phyloP scores from a whole-genome alignment of 2,329 filamentous ascomycete species.

The Fusarium tupiense region DNA sequence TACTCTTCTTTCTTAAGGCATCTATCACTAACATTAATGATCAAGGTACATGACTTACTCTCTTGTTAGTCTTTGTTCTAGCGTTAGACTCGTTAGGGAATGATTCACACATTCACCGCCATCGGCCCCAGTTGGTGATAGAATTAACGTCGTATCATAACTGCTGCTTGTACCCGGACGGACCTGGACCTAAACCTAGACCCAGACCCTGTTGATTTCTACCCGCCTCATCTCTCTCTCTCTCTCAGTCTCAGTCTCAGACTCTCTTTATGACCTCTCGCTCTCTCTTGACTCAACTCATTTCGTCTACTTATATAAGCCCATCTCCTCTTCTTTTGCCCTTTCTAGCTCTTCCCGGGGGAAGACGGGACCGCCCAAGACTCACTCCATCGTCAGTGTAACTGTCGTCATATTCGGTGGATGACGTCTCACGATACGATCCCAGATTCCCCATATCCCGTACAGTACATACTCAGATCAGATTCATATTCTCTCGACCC shows the following conservation, averaged over 20 bases:
- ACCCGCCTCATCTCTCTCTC: slow-evolving; percentile 4
- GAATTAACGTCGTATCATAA: slow-evolving; percentile 41
- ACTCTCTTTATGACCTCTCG: not conserved
- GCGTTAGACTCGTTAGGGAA: slow-evolving; percentile 13
- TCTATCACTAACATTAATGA: not conserved
- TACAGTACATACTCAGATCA: slow-evolving; percentile 25
- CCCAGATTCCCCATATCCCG: slow-evolving; percentile 36
- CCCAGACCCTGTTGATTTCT: slow-evolving; percentile 34
- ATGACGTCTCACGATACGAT: slow-evolving; percentile 43
- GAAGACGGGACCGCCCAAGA: slow-evolving; percentile 25
- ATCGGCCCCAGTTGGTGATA: slow-evolving; percentile 36
- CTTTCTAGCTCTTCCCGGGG: not conserved
- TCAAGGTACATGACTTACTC: not conserved
- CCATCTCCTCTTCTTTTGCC: not conserved
- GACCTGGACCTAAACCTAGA: slow-evolving; percentile 18
- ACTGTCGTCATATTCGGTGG: slow-evolving; percentile 40
- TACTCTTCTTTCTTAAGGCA: not conserved
- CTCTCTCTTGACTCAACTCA: not conserved
- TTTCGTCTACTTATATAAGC: not conserved
- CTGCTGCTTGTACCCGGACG: slow-evolving; percentile 9
- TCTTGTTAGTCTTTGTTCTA: slow-evolving; percentile 9
- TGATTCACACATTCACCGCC: slow-evolving; percentile 44
- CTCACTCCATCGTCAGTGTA: slow-evolving; percentile 27
- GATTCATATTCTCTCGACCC: slow-evolving; percentile 30
- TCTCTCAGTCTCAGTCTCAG: not conserved